Conservation (phyloP, 345 rosid species). For the Tarenaya hassleriana region DNA sequence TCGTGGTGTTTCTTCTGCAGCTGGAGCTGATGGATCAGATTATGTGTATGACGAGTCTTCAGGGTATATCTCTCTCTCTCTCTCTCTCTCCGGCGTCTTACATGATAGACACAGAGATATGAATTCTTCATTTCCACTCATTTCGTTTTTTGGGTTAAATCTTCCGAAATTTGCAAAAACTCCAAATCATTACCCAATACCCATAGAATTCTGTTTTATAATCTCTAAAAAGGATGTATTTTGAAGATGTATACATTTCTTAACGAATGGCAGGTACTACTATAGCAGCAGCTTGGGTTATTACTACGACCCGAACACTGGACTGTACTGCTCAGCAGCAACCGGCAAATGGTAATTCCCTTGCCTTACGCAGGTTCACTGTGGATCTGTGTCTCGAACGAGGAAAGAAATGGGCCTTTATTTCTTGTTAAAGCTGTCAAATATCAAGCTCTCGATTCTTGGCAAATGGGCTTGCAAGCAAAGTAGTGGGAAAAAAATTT, state of each 20-base stretch:
- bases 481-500: too few species aligned
- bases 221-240: too few species aligned
- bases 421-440: too few species aligned
- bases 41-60: slow-evolving; percentile 82
- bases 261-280: slow-evolving; percentile 82
- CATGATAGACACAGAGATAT: neutral
- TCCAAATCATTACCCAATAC: too few species aligned
- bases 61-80: slow-evolving; percentile 48
- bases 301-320: slow-evolving; percentile 78
- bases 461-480: too few species aligned
- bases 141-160: slow-evolving; percentile 9
- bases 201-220: too few species aligned
- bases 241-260: slow-evolving; percentile 1
- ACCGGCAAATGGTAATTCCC: slow-evolving; percentile 74
- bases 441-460: too few species aligned
- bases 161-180: too few species aligned
- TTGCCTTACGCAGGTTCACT: neutral
- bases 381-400: slow-evolving; percentile 8
- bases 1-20: slow-evolving; percentile 35
- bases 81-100: neutral
- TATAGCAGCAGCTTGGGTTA: slow-evolving; percentile 88
- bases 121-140: too few species aligned
- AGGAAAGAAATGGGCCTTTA: neutral
- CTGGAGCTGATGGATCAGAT: slow-evolving; percentile 45
- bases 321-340: slow-evolving; percentile 71